Base-by-base conservation (phyloP, 768 basidiomycete genomes). In the Boletellus emodensis region DNA sequence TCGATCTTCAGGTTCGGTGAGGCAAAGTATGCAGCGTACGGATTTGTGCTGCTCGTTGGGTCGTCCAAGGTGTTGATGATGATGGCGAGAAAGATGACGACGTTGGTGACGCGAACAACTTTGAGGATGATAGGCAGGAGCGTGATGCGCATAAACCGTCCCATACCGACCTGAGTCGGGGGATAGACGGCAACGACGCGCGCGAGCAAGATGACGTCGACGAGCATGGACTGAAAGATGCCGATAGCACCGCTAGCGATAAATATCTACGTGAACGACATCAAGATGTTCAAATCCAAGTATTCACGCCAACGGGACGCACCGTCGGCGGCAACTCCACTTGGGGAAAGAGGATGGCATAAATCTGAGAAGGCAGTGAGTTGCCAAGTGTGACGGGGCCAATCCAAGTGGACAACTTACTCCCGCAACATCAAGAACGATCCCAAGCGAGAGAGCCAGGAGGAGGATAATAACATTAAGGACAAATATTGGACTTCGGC, bases 1-100 rank as follows among this genome's bases (percentile, higher is more conserved):
- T 65, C 68, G n/a, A 65, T 59, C 44, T 61, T 70, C 20, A 68
- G 8, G 47, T 59, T 65, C 11, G 65, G 68, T 3, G 56, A 47
- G 10, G 53, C 9, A 11, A 41, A 34, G 56, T 56, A 69, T 8
- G 51, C 40, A 3, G 12, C 20, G 4, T 26, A 28, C 13, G 14
- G 12, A n/a, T 11, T 36, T 6, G n/a, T 12, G 14, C 15, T 20
- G 26, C 54, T 36, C 1, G n/a, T 13, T 24, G 43, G 2, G 39
- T 40, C 26, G 52, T 54, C 38, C 32, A 52, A 49, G 7, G 41
- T 53, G n/a, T 54, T 45, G 7, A 40, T 48, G 6, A 63, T 41
- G 20, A 44, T 44, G 24, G 45, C 47, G 44, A 57, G 57, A 40
- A 63, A 65, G 9, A 66, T 17, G 40, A 50, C 14, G 5, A 48